Base-by-base conservation (phyloP, 116 monocot genomes). In the Papilionanthe hybrid region DNA sequence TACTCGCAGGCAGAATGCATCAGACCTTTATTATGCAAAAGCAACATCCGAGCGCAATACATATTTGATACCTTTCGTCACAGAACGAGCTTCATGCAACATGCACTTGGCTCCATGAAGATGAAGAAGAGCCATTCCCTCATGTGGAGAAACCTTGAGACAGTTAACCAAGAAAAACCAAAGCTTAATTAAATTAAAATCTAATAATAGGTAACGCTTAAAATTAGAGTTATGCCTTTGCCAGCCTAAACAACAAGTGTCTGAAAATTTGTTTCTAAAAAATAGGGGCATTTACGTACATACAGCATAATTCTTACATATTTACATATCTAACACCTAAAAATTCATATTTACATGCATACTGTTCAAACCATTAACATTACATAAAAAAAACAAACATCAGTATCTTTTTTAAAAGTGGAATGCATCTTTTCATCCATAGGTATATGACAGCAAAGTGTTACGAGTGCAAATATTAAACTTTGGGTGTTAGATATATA, bases 91-190 rank as follows among this genome's bases (percentile, higher is more conserved):
- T 86, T 97, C 97, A 80, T 97, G 97, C 22, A 97, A 84, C 94
- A 97, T 91, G 80, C 97, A 97, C 56, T 86, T 90, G 22, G 85
- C 83, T 9, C 96, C 96, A 55, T 97, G 97, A 41, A 94, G 77
- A 79, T 97, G 97, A 41, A 94, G 89, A 43, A 97, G 91, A 67
- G 97, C 92, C 97, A 91, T 92, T 81, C 97, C 94, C 81, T 85
- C 86, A 41, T 82, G 83, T 9, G 97, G 97, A 79, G 97, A 87
- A 76, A 97, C 96, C 96, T 96, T 43, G 37, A 12, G 69, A 69
- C 43, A 20, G 42, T 73, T 44, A 43, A 73, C 20, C 28, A 71
- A 71, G 13, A 2, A 32, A 71, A 32, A 71, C 9, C 69, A 71
- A 30, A 71, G 63, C 23, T 63, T 22, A 23, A 71, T 37, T 5